These are phyloP conservation scores for Acanthamoeba triangularis DNA, from an alignment of 208 protist genomes.

Conservation along the genomic window DNA sequence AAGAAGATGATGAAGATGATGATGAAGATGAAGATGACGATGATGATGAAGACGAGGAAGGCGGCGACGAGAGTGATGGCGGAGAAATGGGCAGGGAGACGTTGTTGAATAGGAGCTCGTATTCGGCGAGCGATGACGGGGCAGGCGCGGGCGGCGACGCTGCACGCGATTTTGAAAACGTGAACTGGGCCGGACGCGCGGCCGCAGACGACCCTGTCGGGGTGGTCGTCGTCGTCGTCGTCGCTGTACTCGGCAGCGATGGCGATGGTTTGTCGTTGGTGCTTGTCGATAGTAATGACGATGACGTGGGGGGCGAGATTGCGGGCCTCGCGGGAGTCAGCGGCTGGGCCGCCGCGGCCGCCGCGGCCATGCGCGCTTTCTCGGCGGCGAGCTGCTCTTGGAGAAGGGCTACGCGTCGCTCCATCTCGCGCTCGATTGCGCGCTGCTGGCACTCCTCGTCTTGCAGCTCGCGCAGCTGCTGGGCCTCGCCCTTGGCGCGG, in stretches of 20 bases:
- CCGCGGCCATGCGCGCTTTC: background rate
- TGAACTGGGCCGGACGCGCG: background rate
- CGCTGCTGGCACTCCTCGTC: background rate
- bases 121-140: background rate
- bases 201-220: too few species aligned
- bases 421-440: background rate
- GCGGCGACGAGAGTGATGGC: background rate
- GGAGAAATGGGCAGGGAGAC: background rate
- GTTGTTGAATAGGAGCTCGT: constrained; percentile 14
- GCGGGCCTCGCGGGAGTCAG: too few species aligned
- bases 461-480: background rate
- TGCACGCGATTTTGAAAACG: background rate
- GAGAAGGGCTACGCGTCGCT: background rate
- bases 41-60: background rate
- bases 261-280: background rate
- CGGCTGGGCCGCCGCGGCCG: too few species aligned
- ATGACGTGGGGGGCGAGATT: background rate
- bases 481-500: background rate
- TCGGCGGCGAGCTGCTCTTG: constrained; percentile 7
- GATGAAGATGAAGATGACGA: too few species aligned
- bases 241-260: too few species aligned
- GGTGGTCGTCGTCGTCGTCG: too few species aligned
- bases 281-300: background rate
- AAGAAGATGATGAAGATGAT: too few species aligned
- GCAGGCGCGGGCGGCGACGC: background rate